phyloP scores from a whole-genome alignment of 176 grass and related monocot species.

The Bonia amplexicaulis region DNA sequence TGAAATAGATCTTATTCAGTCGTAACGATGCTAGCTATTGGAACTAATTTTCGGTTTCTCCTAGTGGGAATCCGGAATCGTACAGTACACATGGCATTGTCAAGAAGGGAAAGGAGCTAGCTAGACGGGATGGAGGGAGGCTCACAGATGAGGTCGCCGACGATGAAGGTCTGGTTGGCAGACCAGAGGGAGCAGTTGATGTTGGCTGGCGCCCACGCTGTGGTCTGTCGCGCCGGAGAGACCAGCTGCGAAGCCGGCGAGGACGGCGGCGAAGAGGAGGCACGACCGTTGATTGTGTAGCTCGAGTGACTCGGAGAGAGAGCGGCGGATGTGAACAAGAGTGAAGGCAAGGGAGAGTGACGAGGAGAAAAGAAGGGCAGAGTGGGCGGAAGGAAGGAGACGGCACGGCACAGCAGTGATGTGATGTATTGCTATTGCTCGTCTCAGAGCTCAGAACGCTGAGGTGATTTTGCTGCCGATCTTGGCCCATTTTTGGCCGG shows the following conservation, averaged over 20 bases:
- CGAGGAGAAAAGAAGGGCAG: not conserved
- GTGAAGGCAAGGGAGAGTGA: not conserved
- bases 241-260: not conserved
- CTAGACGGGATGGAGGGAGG: not conserved
- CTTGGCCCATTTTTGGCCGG: not conserved
- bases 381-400: not conserved
- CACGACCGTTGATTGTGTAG: constrained; percentile 47
- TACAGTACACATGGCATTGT: not conserved
- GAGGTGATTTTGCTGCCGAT: not conserved
- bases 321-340: not conserved
- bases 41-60: not conserved
- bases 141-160: constrained; percentile 84
- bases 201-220: constrained; percentile 80
- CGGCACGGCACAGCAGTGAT: not conserved
- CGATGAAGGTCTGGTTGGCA: constrained; percentile 79
- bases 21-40: not conserved
- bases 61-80: not conserved
- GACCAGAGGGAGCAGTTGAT: constrained; percentile 82
- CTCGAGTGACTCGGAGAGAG: too few species aligned
- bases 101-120: not conserved
- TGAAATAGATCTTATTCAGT: not conserved
- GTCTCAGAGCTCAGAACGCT: not conserved
- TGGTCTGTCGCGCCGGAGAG: constrained; percentile 62
- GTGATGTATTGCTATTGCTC: not conserved
- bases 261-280: constrained; percentile 15